Evolutionary conservation across 2,329 filamentous ascomycete species (phyloP).

Genomic region (Venturia pyrina): DNA sequence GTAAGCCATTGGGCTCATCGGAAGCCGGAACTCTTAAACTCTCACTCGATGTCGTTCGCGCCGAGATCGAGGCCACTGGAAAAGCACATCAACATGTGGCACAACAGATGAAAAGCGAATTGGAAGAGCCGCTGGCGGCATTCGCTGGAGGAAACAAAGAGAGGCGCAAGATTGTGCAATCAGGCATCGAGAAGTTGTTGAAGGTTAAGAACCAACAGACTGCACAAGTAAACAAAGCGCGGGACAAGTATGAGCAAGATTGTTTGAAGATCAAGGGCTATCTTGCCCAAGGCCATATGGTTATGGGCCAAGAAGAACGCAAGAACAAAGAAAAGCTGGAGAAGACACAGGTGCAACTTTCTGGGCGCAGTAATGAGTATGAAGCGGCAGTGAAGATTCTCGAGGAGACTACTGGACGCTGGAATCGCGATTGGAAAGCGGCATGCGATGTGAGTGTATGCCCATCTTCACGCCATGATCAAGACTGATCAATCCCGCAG

Average conservation of each 20-base stretch:
- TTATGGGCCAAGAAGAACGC: constrained; percentile 97
- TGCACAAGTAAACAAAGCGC: constrained; percentile 80
- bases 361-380: constrained; percentile 84
- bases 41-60: constrained; percentile 79
- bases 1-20: constrained; percentile 80
- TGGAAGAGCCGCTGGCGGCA: constrained; percentile 85
- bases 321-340: constrained; percentile 99
- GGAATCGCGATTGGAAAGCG: constrained; percentile 98
- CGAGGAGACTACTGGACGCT: constrained; percentile 87
- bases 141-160: constrained; percentile 96
- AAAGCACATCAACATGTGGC: constrained; percentile 90
- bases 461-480: not conserved
- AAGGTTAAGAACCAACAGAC: constrained; percentile 93
- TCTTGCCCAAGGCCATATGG: constrained; percentile 97
- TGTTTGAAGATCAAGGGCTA: constrained; percentile 98
- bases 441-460: constrained; percentile 58
- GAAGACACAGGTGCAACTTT: constrained; percentile 94
- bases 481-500: constrained; percentile 28
- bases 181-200: constrained; percentile 83
- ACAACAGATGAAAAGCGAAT: constrained; percentile 86
- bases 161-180: constrained; percentile 89
- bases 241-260: constrained; percentile 94
- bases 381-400: constrained; percentile 85
- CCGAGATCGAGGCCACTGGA: constrained; percentile 84
- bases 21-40: constrained; percentile 74